Evolutionary conservation across 2,329 filamentous ascomycete genomes (phyloP).

Genomic region (Alternaria angustiovoidea): DNA sequence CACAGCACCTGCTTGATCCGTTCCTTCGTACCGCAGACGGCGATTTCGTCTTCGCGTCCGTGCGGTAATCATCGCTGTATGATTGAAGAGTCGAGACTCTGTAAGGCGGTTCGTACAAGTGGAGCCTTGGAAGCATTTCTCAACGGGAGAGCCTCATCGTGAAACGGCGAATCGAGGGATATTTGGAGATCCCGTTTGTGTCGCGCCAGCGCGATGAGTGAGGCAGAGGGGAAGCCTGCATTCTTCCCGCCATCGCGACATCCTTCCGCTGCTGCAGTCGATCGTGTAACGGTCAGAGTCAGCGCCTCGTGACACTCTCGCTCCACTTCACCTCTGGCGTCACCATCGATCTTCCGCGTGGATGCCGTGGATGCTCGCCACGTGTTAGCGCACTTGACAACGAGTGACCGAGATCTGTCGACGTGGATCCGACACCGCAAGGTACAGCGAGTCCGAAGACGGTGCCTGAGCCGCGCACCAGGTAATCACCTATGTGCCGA

Average conservation of each 20-base stretch:
- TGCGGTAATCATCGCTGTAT: constrained; percentile 15
- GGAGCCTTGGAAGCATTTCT: constrained; percentile 8
- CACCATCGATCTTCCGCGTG: constrained; percentile 18
- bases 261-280: constrained; percentile 16
- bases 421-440: constrained; percentile 9
- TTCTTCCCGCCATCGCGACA: constrained; percentile 20
- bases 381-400: constrained; percentile 19
- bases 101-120: constrained; percentile 16
- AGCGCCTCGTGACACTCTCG: constrained; percentile 26
- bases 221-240: constrained; percentile 15
- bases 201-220: constrained; percentile 19
- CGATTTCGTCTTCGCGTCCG: constrained; percentile 24
- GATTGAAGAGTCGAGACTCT: constrained; percentile 30
- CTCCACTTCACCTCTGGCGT: constrained; percentile 17
- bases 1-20: constrained; percentile 24
- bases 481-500: constrained; percentile 8
- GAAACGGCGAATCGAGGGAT: constrained; percentile 27
- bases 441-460: constrained; percentile 9
- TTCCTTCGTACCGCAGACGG: background rate
- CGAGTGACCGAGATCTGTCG: constrained; percentile 6
- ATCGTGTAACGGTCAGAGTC: constrained; percentile 12
- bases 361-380: constrained; percentile 17
- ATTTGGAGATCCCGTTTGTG: constrained; percentile 23
- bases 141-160: constrained; percentile 22
- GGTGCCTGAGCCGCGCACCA: constrained; percentile 8